Evolutionary conservation across 2,329 filamentous ascomycete species (phyloP).

Genomic region (Ceratocystis cubensis): DNA sequence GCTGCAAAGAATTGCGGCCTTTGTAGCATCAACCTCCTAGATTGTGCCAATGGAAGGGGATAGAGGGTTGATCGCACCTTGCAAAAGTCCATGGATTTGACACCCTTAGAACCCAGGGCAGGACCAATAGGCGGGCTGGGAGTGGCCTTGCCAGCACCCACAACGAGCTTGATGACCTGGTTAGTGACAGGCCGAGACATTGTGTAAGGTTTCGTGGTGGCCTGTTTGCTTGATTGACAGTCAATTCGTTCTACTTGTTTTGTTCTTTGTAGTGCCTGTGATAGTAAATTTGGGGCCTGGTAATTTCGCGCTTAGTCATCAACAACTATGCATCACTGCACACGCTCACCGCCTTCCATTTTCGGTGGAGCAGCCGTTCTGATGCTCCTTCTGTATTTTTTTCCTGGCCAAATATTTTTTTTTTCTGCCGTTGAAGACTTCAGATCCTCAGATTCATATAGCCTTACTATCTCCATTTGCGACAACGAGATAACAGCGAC

Average conservation of each 20-base stretch:
- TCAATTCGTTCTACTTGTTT: neutral
- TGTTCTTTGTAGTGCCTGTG: constrained; percentile 3
- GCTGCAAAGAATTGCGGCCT: neutral
- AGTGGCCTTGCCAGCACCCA: constrained; percentile 87
- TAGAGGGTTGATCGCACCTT: constrained; percentile 47
- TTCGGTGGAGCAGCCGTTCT: neutral
- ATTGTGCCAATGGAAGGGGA: neutral
- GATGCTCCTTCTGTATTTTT: constrained; percentile 11
- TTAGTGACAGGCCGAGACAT: constrained; percentile 47
- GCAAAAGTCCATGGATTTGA: constrained; percentile 99
- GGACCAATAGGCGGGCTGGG: constrained; percentile 94
- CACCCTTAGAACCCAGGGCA: constrained; percentile 89
- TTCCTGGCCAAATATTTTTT: constrained; percentile 20
- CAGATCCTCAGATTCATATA: neutral
- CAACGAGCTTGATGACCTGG: constrained; percentile 90
- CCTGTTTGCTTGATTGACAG: neutral
- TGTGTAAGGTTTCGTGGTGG: constrained; percentile 18
- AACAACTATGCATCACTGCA: neutral
- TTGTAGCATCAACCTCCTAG: neutral
- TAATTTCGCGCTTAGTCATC: constrained; percentile 17
- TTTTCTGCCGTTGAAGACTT: constrained; percentile 21
- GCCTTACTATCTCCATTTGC: neutral
- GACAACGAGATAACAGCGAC: neutral
- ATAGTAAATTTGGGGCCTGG: constrained; percentile 17
- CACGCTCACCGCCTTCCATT: constrained; percentile 16